Percentiles rank a stretch among this genome's conserved stretches.
Evolutionary conservation across 371 early-diverging fungal species (phyloP).

Genomic region (Enteropsectra breve): DNA sequence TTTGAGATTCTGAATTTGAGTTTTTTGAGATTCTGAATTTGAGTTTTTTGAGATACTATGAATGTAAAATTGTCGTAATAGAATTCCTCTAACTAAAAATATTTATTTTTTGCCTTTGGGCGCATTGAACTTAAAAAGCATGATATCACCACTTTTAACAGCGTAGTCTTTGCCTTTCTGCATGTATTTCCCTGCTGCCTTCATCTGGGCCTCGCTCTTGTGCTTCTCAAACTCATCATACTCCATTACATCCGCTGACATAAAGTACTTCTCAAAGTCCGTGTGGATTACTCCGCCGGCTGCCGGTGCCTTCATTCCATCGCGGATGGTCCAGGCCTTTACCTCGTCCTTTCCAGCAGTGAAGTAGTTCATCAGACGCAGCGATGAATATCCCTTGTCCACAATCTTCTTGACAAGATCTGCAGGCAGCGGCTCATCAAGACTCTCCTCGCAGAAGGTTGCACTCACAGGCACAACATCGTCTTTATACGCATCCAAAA

Average conservation of each 20-base stretch:
- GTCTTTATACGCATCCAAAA: slow-evolving; percentile 38
- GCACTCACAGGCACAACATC: slow-evolving; percentile 52
- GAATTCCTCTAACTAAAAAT: background rate
- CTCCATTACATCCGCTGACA: slow-evolving; percentile 87
- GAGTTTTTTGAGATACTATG: too few relatives aligned
- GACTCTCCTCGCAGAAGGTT: background rate
- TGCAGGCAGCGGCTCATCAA: slow-evolving; percentile 45
- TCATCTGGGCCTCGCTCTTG: slow-evolving; percentile 73
- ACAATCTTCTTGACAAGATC: slow-evolving; percentile 70
- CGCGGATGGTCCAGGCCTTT: slow-evolving; percentile 63
- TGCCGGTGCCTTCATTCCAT: slow-evolving; percentile 76
- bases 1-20: too few relatives aligned
- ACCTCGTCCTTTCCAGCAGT: slow-evolving; percentile 81
- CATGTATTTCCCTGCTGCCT: slow-evolving; percentile 78
- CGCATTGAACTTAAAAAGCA: slow-evolving; percentile 58
- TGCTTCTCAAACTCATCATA: slow-evolving; percentile 72
- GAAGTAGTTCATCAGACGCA: slow-evolving; percentile 84
- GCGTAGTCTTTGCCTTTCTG: slow-evolving; percentile 85
- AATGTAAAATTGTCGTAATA: too few relatives aligned
- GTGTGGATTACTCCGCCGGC: slow-evolving; percentile 88
- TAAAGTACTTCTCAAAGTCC: slow-evolving; percentile 85
- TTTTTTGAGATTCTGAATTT: too few relatives aligned
- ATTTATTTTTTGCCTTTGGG: slow-evolving; percentile 33
- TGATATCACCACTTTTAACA: slow-evolving; percentile 80
- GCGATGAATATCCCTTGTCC: slow-evolving; percentile 73